Conservation (phyloP, 345 rosid species). For the Eucalyptus paniculata region DNA sequence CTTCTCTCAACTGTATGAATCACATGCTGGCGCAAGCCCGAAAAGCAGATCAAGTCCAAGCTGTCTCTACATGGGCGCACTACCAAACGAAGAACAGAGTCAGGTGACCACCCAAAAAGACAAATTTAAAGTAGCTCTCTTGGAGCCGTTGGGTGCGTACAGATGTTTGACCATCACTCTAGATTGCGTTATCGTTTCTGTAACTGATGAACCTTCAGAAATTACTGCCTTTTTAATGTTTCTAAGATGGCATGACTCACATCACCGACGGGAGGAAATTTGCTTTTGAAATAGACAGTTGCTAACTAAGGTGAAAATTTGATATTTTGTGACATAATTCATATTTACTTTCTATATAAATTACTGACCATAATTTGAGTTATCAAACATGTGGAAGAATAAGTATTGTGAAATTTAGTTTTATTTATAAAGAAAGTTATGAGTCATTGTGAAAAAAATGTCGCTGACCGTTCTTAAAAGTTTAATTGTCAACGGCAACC, state of each 20-base stretch:
- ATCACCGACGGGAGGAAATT: neutral
- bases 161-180: neutral
- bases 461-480: accelerated
- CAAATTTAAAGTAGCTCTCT: neutral
- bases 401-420: neutral
- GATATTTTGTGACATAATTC: neutral
- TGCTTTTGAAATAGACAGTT: neutral
- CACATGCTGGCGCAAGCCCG: neutral
- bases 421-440: neutral
- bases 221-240: neutral
- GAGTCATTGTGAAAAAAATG: neutral
- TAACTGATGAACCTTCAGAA: neutral
- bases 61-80: neutral
- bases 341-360: neutral
- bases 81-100: neutral
- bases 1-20: neutral
- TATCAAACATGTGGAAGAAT: neutral
- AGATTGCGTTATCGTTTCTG: neutral
- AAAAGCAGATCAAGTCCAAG: neutral
- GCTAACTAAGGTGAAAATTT: neutral
- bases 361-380: neutral
- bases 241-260: neutral
- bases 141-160: neutral
- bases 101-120: neutral
- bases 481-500: neutral